Base-by-base conservation (phyloP, 23 red algal species). In the Pyropia yezoensis region DNA sequence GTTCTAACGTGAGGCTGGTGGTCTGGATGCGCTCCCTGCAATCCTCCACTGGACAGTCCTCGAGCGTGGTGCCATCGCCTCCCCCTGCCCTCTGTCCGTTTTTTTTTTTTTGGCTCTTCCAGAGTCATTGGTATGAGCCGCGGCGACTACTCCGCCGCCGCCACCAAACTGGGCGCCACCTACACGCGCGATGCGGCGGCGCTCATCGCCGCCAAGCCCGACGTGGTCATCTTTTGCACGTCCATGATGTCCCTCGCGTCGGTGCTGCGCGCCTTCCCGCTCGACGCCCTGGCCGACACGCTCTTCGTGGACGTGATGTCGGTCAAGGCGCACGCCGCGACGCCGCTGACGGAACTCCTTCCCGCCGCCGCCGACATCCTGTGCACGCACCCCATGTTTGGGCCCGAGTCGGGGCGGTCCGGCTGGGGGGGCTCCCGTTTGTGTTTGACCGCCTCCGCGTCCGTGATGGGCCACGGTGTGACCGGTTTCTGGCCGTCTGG, bases 321-420 rank as follows among this genome's bases (percentile, higher is more conserved):
- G 33, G 94, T 98, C 62, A 98, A 98, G 68, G 63, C 67, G 59
- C 91, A 98, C 61, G 67, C 94, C 9, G 73, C 76, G 53, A 63
- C 73, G 34, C 65, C 91, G 32, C 59, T 98, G 32, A 27, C 91
- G 58, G 51, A 82, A 23, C 49, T 59, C 17, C 30, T 90, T n/a
- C 94, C 94, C 14, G n/a, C 15, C 2, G 45, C 53, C 26, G 65
- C 94, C 15, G 86, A 88, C 62, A 87, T 98, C 49, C 33, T 98
- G 24, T 89, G 84, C 55, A 98, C 94, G n/a, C 94, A 98, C 56
- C 94, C 94, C 62, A 98, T 98, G 94, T 98, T 98, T 45, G 94
- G 94, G 25, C 94, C 94, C 14, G 94, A 98, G 65, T 77, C 67
- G 19, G 94, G 85, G 0, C 53, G 56, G 0, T 3, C 74, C 49